Evolutionary conservation across 2,329 filamentous ascomycete genomes (phyloP).

Genomic region (Tolypocladium album): DNA sequence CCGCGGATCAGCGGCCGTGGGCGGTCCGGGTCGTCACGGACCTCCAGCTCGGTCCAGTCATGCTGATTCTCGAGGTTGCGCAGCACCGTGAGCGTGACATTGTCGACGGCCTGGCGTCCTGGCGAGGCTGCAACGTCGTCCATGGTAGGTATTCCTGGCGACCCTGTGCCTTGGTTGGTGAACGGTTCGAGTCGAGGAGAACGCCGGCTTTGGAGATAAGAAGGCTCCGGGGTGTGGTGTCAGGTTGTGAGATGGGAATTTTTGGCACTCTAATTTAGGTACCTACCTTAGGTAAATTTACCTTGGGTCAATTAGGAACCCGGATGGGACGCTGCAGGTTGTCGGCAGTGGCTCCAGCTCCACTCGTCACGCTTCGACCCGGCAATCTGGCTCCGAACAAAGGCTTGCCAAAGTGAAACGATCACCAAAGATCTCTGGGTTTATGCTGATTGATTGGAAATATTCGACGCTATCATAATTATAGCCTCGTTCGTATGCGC

Average conservation of each 20-base stretch:
- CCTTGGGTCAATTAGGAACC: background rate
- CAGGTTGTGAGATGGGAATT: background rate
- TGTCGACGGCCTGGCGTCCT: background rate
- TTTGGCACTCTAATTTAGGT: background rate
- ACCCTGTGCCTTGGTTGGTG: background rate
- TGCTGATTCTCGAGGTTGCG: constrained; percentile 68
- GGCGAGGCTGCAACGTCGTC: background rate
- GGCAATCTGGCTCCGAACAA: background rate
- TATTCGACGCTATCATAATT: too few species aligned
- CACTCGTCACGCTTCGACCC: background rate
- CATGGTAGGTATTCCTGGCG: background rate
- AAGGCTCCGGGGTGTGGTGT: too few species aligned
- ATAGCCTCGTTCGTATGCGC: too few species aligned
- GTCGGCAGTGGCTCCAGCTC: background rate
- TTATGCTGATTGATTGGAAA: too few species aligned
- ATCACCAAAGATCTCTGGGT: background rate
- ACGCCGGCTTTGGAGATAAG: background rate
- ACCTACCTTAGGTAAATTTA: too few species aligned
- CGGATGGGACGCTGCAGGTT: background rate
- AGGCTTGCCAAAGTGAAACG: background rate
- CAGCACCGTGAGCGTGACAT: constrained; percentile 37
- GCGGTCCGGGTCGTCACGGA: constrained; percentile 34
- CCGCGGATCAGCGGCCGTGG: constrained; percentile 59
- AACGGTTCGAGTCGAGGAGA: background rate
- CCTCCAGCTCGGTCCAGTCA: constrained; percentile 54